Evolutionary conservation across 1,284 basidiomycete species (phyloP).

Genomic region (Cystobasidium sp.): DNA sequence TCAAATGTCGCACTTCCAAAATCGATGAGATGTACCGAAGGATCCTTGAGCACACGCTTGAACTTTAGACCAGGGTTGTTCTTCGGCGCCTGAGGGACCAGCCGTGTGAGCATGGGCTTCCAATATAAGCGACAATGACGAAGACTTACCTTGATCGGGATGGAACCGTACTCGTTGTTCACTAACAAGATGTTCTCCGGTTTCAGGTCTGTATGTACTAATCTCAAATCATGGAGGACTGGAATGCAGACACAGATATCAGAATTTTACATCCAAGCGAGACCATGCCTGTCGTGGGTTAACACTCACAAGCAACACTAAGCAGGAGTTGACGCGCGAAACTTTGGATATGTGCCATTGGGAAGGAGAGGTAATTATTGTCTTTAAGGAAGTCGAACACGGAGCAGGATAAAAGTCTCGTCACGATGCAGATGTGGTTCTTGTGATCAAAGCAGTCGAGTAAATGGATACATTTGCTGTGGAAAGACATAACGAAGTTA

Average conservation of each 20-base stretch:
- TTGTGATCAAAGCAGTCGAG: conserved; percentile 94
- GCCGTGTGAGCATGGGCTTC: not conserved
- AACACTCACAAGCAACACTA: conserved; percentile 85
- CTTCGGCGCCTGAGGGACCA: conserved; percentile 22
- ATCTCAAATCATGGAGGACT: conserved; percentile 89
- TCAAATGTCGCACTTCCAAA: conserved; percentile 99
- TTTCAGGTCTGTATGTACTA: conserved; percentile 98
- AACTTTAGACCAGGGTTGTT: conserved; percentile 27
- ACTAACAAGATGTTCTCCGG: conserved; percentile 98
- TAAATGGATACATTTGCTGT: conserved; percentile 96
- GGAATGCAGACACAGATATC: conserved; percentile 7
- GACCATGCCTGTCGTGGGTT: not conserved
- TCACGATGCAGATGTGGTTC: conserved; percentile 97
- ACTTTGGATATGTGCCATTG: conserved; percentile 90
- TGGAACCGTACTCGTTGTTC: conserved; percentile 69
- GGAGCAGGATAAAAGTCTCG: conserved; percentile 94
- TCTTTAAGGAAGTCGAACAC: conserved; percentile 99
- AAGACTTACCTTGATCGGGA: conserved; percentile 42
- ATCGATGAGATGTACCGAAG: conserved; percentile 95
- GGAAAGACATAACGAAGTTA: not conserved
- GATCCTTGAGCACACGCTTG: conserved; percentile 71
- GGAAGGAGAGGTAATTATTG: conserved; percentile 95
- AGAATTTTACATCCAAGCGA: not conserved
- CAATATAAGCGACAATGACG: no score
- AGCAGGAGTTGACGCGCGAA: conserved; percentile 91